A percentile compares a stretch with the other conserved stretches of the same genome.
phyloP scores from a whole-genome alignment of 2,329 filamentous ascomycete species.

The Hymenoscyphus fructigenus region DNA sequence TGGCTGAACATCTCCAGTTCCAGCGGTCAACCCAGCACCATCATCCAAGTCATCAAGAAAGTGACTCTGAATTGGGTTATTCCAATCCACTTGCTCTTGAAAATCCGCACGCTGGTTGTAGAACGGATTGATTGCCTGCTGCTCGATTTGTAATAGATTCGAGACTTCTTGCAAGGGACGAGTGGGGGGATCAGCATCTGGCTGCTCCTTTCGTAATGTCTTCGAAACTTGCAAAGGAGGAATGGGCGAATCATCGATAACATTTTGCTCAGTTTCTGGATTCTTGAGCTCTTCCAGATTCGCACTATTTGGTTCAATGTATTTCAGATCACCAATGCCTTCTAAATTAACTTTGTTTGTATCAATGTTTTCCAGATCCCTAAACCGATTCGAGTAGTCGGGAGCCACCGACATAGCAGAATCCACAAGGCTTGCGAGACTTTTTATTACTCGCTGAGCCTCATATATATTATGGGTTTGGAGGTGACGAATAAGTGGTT shows the following conservation, averaged over 20 bases:
- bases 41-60: background rate
- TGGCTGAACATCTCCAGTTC: background rate
- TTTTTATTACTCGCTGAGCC: slow-evolving; percentile 21
- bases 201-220: no score
- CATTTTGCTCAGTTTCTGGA: no score
- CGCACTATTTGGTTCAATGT: background rate
- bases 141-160: no score
- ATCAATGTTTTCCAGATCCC: background rate
- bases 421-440: slow-evolving; percentile 30
- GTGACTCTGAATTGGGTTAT: background rate
- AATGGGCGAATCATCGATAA: no score
- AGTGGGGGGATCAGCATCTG: no score
- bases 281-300: no score
- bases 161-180: no score
- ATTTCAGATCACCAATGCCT: background rate
- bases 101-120: background rate
- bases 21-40: background rate
- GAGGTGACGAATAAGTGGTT: slow-evolving; percentile 42
- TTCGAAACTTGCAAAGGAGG: no score
- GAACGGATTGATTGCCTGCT: slow-evolving; percentile 11
- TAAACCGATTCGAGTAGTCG: slow-evolving; percentile 10
- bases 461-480: slow-evolving; percentile 34
- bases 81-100: background rate
- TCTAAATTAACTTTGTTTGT: no score
- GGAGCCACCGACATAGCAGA: slow-evolving; percentile 28